These are phyloP conservation scores for Xerocomus potaroensis DNA, from an alignment of 768 basidiomycete genomes.

Conservation along the genomic window DNA sequence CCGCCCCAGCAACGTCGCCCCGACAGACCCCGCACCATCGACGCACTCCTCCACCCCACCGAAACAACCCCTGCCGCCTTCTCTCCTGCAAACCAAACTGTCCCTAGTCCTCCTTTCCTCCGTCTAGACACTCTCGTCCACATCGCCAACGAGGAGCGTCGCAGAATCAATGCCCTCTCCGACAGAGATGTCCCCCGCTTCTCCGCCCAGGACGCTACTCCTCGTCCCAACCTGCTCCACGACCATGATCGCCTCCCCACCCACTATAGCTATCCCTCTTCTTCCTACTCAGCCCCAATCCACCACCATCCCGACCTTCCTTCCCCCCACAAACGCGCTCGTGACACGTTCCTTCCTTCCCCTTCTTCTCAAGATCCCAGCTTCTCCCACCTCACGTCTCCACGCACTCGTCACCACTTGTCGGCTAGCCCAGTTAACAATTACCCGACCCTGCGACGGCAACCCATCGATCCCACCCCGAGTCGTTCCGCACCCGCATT, in stretches of 20 bases:
- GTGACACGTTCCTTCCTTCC: conserved; percentile 12
- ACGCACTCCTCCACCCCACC: conserved; percentile 16
- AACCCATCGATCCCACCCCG: conserved; percentile 10
- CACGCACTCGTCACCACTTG: conserved; percentile 12
- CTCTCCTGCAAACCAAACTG: no score
- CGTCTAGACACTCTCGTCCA: conserved; percentile 67
- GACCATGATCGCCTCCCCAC: conserved; percentile 21
- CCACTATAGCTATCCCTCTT: background rate
- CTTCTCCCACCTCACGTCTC: conserved; percentile 13
- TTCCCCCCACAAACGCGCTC: conserved; percentile 21
- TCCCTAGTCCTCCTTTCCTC: conserved; percentile 24
- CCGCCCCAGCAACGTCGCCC: conserved; percentile 7
- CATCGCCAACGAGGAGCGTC: conserved; percentile 63
- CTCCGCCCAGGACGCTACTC: background rate
- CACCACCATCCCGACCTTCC: conserved; percentile 1
- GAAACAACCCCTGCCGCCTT: conserved; percentile 7
- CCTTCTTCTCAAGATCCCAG: conserved; percentile 9
- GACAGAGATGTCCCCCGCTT: background rate
- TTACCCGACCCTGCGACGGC: conserved; percentile 24
- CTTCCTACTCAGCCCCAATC: background rate
- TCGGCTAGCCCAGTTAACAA: conserved; percentile 19
- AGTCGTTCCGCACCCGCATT: conserved; percentile 3
- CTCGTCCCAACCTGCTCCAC: conserved; percentile 11
- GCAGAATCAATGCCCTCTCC: conserved; percentile 37
- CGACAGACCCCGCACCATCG: conserved; percentile 17